A percentile compares a stretch with the other conserved stretches of the same genome.
Evolutionary conservation across 2,329 filamentous ascomycete species (phyloP).

Genomic region (Ophiocordyceps australis): DNA sequence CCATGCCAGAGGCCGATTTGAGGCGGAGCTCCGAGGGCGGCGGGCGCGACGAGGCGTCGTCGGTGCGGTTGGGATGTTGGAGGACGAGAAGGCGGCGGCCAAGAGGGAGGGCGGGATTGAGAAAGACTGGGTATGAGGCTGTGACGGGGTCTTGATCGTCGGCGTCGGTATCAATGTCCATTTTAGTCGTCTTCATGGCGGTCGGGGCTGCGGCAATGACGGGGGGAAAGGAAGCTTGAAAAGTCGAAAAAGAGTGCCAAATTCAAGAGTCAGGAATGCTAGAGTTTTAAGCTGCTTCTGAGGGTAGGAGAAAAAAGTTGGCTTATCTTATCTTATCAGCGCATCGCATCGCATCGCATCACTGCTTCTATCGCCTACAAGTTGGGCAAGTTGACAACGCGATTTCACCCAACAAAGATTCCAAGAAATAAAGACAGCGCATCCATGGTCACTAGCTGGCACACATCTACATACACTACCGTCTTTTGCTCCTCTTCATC

Average conservation of each 20-base stretch:
- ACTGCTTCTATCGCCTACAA: no score
- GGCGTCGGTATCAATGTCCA: conserved; percentile 8
- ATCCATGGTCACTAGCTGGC: not conserved
- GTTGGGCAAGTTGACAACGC: no score
- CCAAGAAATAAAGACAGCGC: not conserved
- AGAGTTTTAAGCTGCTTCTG: no score
- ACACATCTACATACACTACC: conserved; percentile 7
- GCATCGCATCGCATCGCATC: not conserved
- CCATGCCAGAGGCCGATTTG: conserved; percentile 65
- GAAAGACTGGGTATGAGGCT: conserved; percentile 66
- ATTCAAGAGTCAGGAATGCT: no score
- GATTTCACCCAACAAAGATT: no score
- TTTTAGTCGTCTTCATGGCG: no score
- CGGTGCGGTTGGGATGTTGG: conserved; percentile 69
- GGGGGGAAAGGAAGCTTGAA: no score
- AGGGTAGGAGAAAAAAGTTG: no score
- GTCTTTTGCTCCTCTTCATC: conserved; percentile 24
- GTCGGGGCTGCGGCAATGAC: no score
- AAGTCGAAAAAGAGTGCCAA: no score
- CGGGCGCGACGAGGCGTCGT: conserved; percentile 25
- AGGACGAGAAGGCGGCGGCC: conserved; percentile 59
- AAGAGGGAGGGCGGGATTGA: conserved; percentile 52
- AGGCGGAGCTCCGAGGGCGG: conserved; percentile 59
- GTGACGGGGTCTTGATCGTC: conserved; percentile 49
- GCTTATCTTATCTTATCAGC: not conserved